Evolutionary conservation across 164 flowering plant genomes (phyloP).

Genomic region (Houttuynia cordata): DNA sequence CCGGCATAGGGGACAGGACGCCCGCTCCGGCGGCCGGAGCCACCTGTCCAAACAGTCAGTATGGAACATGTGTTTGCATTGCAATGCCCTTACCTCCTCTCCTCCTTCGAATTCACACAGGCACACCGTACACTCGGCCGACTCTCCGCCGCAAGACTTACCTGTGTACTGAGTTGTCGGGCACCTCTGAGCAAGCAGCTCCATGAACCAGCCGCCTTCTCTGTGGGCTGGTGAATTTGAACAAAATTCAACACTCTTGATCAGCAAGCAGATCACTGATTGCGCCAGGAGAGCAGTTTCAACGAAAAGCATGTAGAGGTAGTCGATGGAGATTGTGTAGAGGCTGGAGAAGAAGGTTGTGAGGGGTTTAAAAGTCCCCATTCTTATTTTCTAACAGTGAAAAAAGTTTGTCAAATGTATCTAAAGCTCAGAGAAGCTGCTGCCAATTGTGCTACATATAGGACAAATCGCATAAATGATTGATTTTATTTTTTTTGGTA

Average conservation of each 20-base stretch:
- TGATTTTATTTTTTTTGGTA: too few relatives aligned
- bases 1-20: slow-evolving; percentile 8
- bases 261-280: not conserved
- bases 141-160: not conserved
- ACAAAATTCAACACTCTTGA: not conserved
- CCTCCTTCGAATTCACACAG: slow-evolving; percentile 5
- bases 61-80: slow-evolving; percentile 6
- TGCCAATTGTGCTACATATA: too few relatives aligned
- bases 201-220: not conserved
- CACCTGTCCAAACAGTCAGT: slow-evolving; percentile 7
- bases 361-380: not conserved
- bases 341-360: not conserved
- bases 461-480: too few relatives aligned
- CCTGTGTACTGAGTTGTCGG: not conserved
- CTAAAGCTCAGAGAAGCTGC: too few relatives aligned
- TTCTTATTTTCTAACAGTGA: too few relatives aligned
- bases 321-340: not conserved
- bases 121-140: slow-evolving; percentile 6
- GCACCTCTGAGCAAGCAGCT: not conserved
- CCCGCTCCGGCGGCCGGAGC: not conserved
- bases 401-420: too few relatives aligned
- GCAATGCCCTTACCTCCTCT: slow-evolving; percentile 3
- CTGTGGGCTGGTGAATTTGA: not conserved
- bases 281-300: not conserved
- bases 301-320: not conserved